Evolutionary conservation across 2,329 filamentous ascomycete species (phyloP).

Genomic region (Dothistroma septosporum): DNA sequence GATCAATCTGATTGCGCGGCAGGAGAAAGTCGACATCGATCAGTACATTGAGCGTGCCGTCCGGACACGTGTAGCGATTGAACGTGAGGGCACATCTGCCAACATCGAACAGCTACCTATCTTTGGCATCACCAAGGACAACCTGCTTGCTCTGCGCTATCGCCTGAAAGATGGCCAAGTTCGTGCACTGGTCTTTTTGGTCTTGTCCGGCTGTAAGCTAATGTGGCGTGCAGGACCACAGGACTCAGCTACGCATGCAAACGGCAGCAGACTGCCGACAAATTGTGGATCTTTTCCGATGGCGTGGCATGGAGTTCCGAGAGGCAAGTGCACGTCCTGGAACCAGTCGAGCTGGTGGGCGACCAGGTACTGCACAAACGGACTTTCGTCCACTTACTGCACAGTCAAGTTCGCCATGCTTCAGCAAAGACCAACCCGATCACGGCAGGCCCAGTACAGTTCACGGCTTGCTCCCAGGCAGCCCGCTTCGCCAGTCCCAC

Average conservation of each 20-base stretch:
- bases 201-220: background rate
- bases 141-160: slow-evolving; percentile 42
- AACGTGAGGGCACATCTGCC: slow-evolving; percentile 29
- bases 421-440: background rate
- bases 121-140: slow-evolving; percentile 40
- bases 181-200: background rate
- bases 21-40: slow-evolving; percentile 33
- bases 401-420: slow-evolving; percentile 1
- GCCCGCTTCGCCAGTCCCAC: background rate
- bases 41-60: slow-evolving; percentile 26
- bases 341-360: slow-evolving; percentile 6
- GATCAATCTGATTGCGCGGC: slow-evolving; percentile 4
- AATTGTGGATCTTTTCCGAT: slow-evolving; percentile 23
- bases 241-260: slow-evolving; percentile 33
- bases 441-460: background rate
- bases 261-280: slow-evolving; percentile 22
- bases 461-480: background rate
- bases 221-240: slow-evolving; percentile 23
- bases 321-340: slow-evolving; percentile 21
- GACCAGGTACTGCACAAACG: slow-evolving; percentile 7
- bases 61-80: slow-evolving; percentile 12
- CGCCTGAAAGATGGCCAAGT: slow-evolving; percentile 37
- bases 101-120: slow-evolving; percentile 42
- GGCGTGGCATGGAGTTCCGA: slow-evolving; percentile 30
- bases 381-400: slow-evolving; percentile 13